These are phyloP conservation scores for Capsella bursapastoris DNA, from an alignment of 345 rosid species.

Conservation along the genomic window DNA sequence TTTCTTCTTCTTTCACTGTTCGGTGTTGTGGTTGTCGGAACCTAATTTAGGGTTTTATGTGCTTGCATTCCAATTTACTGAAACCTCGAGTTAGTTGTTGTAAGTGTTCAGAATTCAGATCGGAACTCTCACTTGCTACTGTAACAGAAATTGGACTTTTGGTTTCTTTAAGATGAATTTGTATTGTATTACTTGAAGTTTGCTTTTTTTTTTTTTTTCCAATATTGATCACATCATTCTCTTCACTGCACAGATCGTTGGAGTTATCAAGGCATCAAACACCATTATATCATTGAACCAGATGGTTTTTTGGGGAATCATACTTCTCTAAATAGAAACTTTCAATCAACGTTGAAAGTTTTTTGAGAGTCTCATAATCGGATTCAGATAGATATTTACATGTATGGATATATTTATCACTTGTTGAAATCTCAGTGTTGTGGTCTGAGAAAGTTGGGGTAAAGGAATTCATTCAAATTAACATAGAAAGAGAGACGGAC, in stretches of 20 bases:
- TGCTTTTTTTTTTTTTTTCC: no score
- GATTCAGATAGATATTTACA: neutral
- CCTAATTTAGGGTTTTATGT: conserved; percentile 26
- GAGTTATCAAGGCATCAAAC: no score
- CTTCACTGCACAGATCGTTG: no score
- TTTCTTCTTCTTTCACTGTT: neutral
- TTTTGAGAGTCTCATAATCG: neutral
- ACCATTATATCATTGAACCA: no score
- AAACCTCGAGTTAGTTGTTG: conserved; percentile 3
- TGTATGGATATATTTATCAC: neutral
- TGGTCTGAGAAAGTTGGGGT: conserved; percentile 18
- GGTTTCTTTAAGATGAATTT: conserved; percentile 23
- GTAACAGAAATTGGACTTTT: neutral
- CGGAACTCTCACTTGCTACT: conserved; percentile 8
- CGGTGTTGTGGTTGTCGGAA: neutral
- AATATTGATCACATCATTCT: no score
- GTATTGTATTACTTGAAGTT: neutral
- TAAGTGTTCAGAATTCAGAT: conserved; percentile 19
- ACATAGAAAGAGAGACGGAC: conserved; percentile 38
- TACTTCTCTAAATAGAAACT: conserved; percentile 36
- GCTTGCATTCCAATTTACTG: conserved; percentile 34
- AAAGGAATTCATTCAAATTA: conserved; percentile 19
- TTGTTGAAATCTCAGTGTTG: neutral
- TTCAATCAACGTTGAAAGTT: neutral
- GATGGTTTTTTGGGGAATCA: conserved; percentile 22